Conservation (phyloP, 2,329 filamentous ascomycete genomes). For the Nemania sp. region DNA sequence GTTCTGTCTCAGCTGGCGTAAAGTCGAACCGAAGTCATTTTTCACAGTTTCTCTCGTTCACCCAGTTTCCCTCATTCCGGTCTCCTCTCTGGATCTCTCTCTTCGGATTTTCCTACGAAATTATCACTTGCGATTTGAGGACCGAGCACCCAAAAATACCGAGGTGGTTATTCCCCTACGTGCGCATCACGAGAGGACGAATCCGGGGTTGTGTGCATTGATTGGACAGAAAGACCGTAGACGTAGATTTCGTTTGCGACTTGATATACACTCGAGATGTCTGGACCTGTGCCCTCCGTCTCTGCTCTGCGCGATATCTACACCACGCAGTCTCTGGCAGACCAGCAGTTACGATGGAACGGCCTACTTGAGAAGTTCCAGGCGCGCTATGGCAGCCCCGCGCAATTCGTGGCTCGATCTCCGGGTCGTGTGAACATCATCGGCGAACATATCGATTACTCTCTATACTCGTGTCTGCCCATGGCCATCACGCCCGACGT, state of each 20-base stretch:
- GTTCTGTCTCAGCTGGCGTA: constrained; percentile 6
- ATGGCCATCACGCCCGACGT: constrained; percentile 95
- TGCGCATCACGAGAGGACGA: background rate
- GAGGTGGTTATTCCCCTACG: background rate
- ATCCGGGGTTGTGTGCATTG: constrained; percentile 10
- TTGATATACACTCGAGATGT: constrained; percentile 46
- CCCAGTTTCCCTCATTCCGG: background rate
- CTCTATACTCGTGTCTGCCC: constrained; percentile 90
- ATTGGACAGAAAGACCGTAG: background rate
- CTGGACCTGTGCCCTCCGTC: constrained; percentile 71
- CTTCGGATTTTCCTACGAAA: background rate
- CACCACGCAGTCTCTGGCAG: constrained; percentile 68
- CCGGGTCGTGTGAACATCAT: constrained; percentile 98
- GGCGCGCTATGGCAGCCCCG: constrained; percentile 67
- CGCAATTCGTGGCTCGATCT: constrained; percentile 84
- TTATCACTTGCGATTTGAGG: background rate
- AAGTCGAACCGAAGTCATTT: background rate
- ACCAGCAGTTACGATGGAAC: constrained; percentile 77
- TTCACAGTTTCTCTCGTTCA: background rate
- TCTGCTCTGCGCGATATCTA: constrained; percentile 82
- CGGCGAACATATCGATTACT: constrained; percentile 99
- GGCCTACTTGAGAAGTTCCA: constrained; percentile 73
- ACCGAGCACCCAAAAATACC: background rate
- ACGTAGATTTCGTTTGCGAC: constrained; percentile 1
- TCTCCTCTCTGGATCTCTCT: background rate